Conservation (phyloP, 2,329 filamentous ascomycete genomes). For the Biscogniauxia marginata region DNA sequence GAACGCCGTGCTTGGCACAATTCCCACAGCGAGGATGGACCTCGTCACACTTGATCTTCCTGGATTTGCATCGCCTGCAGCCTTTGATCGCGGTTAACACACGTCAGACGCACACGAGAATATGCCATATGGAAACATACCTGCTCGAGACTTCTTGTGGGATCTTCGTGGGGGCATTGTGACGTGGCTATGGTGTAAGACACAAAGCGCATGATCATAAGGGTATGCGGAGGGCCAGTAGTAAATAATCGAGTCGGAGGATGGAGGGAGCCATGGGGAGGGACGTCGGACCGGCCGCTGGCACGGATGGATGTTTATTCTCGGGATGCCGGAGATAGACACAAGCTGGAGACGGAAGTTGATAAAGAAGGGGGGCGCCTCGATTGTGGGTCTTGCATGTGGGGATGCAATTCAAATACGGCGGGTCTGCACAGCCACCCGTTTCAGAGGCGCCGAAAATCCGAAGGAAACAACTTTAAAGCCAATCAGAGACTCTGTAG, state of each 20-base stretch:
- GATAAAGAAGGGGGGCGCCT: too few relatives aligned
- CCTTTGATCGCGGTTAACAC: constrained; percentile 27
- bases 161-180: constrained; percentile 64
- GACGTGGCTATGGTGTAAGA: neutral
- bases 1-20: constrained; percentile 65
- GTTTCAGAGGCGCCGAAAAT: too few relatives aligned
- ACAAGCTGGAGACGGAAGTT: too few relatives aligned
- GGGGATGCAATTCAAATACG: too few relatives aligned
- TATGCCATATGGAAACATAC: constrained; percentile 5
- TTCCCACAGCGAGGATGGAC: constrained; percentile 64
- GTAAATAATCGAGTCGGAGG: neutral
- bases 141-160: constrained; percentile 68
- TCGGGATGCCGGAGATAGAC: neutral
- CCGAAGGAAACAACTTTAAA: too few relatives aligned
- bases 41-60: constrained; percentile 73
- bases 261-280: neutral
- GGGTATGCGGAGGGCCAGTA: neutral
- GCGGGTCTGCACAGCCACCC: too few relatives aligned
- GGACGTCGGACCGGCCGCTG: neutral
- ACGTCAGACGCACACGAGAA: neutral
- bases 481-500: too few relatives aligned
- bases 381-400: too few relatives aligned
- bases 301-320: neutral
- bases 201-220: constrained; percentile 16
- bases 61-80: constrained; percentile 63